Evolutionary conservation across 2,329 filamentous ascomycete species (phyloP), one percentile per base, ranked within the genome.

Genomic region (Colletotrichum tanaceti): DNA sequence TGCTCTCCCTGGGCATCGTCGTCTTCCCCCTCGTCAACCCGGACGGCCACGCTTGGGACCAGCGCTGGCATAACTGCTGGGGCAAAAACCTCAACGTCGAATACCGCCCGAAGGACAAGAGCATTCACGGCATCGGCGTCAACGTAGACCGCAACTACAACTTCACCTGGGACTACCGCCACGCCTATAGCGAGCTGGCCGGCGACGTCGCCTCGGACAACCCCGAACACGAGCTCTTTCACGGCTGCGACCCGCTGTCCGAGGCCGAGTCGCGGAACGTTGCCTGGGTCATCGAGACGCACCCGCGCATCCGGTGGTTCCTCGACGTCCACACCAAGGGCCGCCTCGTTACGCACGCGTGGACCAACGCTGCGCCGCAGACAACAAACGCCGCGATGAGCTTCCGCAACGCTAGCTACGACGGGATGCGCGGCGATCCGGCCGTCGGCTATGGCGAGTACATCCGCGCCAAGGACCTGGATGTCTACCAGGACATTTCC

Each of bases 71-170:
- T 10, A 35, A 35, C 32, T 35, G 32, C 2, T 35, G 32, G 32
- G 32, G 32, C 32, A 35, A 35, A 7, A 35, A 35, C 32, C 32
- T 35, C 32, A 35, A 35, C 32, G 32, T 35, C 32, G 32, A 35
- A 7, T 35, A 35, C 32, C 32, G 32, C 9, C 32, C 32, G 32
- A 9, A 35, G 35, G 70, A 35, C 2, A 52, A 43, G 9, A 22
- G 52, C 32, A 20, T 55, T 14, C 3, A 32, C 20, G 75, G 76
- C 11, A 58, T 83, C 20, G 85, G 85, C 28, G 78, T 87, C 32
- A 85, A 87, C 70, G 75, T 87, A 58, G 87, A 87, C 75, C 82
- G 85, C 58, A 87, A 87, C 76, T 87, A 87, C 72, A 84, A 87
- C 74, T 85, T 87, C 75, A 74, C 87, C 9, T 89, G 86, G 84